phyloP scores from a whole-genome alignment of 2,329 filamentous ascomycete genomes.

The Calycina herbarum region DNA sequence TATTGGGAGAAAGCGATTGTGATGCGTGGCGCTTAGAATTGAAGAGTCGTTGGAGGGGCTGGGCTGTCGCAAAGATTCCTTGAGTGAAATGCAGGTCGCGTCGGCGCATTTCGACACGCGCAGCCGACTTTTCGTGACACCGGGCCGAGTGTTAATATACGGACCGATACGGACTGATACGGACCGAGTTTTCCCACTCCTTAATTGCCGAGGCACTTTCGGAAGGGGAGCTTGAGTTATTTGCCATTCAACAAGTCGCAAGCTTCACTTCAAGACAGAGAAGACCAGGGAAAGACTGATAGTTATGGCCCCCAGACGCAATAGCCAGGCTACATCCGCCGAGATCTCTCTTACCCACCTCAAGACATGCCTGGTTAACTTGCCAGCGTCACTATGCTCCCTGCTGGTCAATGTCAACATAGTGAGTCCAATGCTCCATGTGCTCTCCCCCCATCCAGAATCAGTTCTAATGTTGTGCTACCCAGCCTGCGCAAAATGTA shows the following conservation, averaged over 20 bases:
- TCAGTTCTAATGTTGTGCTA: background rate
- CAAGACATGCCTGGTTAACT: conserved; percentile 93
- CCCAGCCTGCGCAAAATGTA: conserved; percentile 88
- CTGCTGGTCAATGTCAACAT: conserved; percentile 88
- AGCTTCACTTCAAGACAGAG: background rate
- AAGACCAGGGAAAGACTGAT: background rate
- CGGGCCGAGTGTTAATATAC: too few relatives aligned
- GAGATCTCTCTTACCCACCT: conserved; percentile 81
- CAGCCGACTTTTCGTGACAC: conserved; percentile 10
- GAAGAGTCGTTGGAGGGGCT: conserved; percentile 15
- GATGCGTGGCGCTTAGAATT: background rate
- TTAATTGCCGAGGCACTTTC: too few relatives aligned
- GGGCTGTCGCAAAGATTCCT: conserved; percentile 25
- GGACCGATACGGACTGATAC: too few relatives aligned
- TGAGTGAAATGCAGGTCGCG: conserved; percentile 15
- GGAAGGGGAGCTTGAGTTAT: too few relatives aligned
- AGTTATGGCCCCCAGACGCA: conserved; percentile 39
- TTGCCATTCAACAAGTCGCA: background rate
- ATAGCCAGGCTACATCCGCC: conserved; percentile 66
- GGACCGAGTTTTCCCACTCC: too few relatives aligned
- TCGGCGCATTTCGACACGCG: background rate
- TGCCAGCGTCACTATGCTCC: conserved; percentile 80
- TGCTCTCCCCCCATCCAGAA: background rate
- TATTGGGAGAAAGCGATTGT: background rate
- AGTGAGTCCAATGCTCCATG: conserved; percentile 52